These are phyloP conservation scores for Carex kokanica DNA, from an alignment of 176 grass and related monocot species.

Conservation along the genomic window DNA sequence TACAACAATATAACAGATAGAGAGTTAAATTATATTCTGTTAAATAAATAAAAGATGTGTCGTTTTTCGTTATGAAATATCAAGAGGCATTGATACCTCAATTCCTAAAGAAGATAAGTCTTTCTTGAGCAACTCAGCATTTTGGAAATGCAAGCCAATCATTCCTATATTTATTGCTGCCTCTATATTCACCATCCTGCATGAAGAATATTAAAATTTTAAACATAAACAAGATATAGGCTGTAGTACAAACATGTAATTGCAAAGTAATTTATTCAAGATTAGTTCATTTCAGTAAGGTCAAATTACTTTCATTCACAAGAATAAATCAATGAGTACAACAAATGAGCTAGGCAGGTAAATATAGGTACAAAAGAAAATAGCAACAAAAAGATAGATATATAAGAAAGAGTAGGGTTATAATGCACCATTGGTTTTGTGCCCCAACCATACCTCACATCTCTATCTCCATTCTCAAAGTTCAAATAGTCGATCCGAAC, in stretches of 20 bases:
- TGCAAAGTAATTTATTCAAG: background rate
- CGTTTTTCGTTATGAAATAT: background rate
- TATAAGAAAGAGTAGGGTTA: background rate
- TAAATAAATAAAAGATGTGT: background rate
- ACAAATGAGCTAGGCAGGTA: background rate
- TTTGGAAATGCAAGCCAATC: slow-evolving; percentile 83
- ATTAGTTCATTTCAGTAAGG: background rate
- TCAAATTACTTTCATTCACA: background rate
- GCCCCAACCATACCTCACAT: too few relatives aligned
- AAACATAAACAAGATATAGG: background rate
- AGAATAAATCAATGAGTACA: background rate
- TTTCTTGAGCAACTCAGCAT: slow-evolving; percentile 46
- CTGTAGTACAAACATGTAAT: background rate
- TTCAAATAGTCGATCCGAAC: too few relatives aligned
- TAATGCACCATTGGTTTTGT: too few relatives aligned
- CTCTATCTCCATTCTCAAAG: too few relatives aligned
- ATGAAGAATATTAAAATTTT: background rate
- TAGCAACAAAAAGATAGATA: background rate
- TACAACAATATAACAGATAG: background rate
- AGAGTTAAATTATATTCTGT: background rate
- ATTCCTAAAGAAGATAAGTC: slow-evolving; percentile 69
- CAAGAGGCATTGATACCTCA: slow-evolving; percentile 30
- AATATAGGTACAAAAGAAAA: background rate
- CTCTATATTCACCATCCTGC: slow-evolving; percentile 74
- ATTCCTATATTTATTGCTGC: slow-evolving; percentile 68